phyloP scores from a whole-genome alignment of 176 grass and related monocot genomes.

The maize (Zea mays) region DNA sequence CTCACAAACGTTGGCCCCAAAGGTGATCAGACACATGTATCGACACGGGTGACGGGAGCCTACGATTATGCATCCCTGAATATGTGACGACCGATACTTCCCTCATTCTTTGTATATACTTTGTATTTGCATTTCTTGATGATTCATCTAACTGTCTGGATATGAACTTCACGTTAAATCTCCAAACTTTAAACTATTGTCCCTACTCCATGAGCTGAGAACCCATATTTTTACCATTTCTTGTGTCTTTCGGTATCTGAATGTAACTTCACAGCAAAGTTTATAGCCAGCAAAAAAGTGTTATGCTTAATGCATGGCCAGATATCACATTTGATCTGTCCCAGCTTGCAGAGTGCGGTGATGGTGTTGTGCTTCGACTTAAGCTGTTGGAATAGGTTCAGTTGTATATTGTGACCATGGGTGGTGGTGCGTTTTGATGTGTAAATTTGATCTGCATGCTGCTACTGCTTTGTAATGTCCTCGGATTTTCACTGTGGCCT shows the following conservation, averaged over 20 bases:
- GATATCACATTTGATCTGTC: conserved; percentile 31
- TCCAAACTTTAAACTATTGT: not conserved
- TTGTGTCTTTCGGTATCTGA: not conserved
- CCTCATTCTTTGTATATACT: conserved; percentile 4
- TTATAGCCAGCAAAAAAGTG: not conserved
- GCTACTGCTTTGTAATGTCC: conserved; percentile 64
- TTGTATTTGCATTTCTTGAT: not conserved
- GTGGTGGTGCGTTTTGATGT: conserved; percentile 31
- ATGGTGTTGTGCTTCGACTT: conserved; percentile 42
- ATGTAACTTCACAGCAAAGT: not conserved
- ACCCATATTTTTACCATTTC: not conserved
- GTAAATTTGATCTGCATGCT: conserved; percentile 41
- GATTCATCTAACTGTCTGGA: not conserved
- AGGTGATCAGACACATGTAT: conserved; percentile 98
- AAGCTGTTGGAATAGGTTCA: conserved; percentile 48
- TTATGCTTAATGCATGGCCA: conserved; percentile 15
- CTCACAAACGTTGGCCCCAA: conserved; percentile 95
- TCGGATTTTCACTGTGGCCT: conserved; percentile 59
- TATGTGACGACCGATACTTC: conserved; percentile 97
- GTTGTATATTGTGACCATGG: conserved; percentile 61
- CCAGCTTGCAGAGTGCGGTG: conserved; percentile 87
- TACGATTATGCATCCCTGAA: conserved; percentile 98
- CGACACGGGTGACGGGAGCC: conserved; percentile 95
- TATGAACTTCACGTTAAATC: conserved; percentile 10
- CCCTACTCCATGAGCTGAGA: not conserved